A percentile compares a stretch with the other conserved stretches of the same genome.
Evolutionary conservation across 2,329 filamentous ascomycete species (phyloP).

Genomic region (Sordariomycetes sp.): DNA sequence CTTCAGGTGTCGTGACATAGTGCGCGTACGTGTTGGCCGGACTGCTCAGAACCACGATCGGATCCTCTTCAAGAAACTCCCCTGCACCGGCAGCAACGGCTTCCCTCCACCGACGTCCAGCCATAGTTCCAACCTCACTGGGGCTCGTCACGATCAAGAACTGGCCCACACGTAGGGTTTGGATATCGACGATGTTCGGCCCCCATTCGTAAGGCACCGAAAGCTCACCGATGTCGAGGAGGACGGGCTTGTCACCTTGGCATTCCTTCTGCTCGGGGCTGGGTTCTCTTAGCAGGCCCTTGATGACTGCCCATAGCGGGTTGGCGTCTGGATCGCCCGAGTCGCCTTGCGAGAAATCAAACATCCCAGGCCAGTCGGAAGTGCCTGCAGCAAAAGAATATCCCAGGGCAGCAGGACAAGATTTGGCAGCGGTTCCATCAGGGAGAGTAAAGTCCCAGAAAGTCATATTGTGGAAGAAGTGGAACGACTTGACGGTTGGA

Average conservation of each 20-base stretch:
- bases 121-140: conserved; percentile 88
- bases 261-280: conserved; percentile 62
- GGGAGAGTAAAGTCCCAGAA: conserved; percentile 64
- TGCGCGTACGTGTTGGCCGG: conserved; percentile 88
- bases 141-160: conserved; percentile 76
- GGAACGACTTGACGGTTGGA: conserved; percentile 67
- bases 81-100: conserved; percentile 49
- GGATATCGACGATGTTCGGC: conserved; percentile 85
- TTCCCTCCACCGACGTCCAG: conserved; percentile 75
- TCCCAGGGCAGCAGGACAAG: conserved; percentile 80
- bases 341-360: conserved; percentile 88
- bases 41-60: conserved; percentile 76
- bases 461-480: conserved; percentile 77
- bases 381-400: conserved; percentile 93
- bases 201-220: conserved; percentile 74
- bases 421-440: conserved; percentile 61
- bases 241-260: conserved; percentile 73
- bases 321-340: conserved; percentile 58
- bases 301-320: conserved; percentile 73
- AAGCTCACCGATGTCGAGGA: conserved; percentile 84
- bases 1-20: conserved; percentile 70
- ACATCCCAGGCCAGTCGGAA: conserved; percentile 80
- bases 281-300: conserved; percentile 62
- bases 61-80: conserved; percentile 38
- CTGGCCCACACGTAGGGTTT: conserved; percentile 76